phyloP scores from a whole-genome alignment of 2,329 filamentous ascomycete species.

The Ophiocordyceps robertsii region DNA sequence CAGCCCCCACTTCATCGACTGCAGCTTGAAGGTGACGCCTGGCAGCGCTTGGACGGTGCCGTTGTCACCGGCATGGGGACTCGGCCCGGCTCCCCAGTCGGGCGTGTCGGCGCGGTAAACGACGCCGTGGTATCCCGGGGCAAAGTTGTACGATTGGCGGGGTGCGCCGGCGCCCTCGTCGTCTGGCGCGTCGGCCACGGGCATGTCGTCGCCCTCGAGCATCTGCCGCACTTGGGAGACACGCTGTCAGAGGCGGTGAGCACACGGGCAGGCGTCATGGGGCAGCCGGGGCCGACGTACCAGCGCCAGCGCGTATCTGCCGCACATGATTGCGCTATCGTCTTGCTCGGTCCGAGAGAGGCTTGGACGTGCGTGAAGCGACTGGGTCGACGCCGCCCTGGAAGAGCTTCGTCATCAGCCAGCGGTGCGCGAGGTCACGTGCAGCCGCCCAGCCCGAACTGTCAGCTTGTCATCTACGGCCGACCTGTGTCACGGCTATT shows the following conservation, averaged over 20 bases:
- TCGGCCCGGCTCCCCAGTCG: constrained; percentile 40
- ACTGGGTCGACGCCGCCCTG: too few species aligned
- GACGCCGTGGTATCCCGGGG: constrained; percentile 71
- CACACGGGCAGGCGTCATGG: neutral
- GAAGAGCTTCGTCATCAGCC: too few species aligned
- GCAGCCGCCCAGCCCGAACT: too few species aligned
- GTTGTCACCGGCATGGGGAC: constrained; percentile 3
- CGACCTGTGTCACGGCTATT: too few species aligned
- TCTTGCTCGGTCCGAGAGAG: too few species aligned
- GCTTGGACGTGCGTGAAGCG: too few species aligned
- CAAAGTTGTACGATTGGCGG: constrained; percentile 81
- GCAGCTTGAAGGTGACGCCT: constrained; percentile 58
- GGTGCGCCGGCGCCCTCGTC: constrained; percentile 50
- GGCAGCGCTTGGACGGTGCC: neutral
- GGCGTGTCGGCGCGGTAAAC: constrained; percentile 70
- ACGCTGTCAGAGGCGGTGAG: constrained; percentile 35
- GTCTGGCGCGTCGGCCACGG: constrained; percentile 54
- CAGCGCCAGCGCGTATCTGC: constrained; percentile 21
- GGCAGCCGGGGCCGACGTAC: constrained; percentile 10
- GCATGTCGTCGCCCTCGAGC: constrained; percentile 62
- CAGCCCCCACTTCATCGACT: constrained; percentile 93
- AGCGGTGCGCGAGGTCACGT: too few species aligned
- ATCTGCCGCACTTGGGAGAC: constrained; percentile 62
- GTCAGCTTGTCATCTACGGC: too few species aligned
- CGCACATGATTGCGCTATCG: constrained; percentile 16